Conservation (phyloP, 129 eudicot species). For the Erigeron canadensis region DNA sequence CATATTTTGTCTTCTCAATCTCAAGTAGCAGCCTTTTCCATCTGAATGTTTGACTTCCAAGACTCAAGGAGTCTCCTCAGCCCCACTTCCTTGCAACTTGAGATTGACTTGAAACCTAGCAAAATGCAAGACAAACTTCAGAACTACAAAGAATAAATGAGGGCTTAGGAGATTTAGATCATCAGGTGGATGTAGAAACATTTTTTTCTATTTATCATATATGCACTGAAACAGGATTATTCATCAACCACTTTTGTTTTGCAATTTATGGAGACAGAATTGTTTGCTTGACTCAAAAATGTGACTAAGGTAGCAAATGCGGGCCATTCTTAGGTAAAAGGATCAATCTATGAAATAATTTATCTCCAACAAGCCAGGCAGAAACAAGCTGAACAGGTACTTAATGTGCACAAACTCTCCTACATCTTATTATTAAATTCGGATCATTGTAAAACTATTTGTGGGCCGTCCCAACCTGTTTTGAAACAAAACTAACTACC, state of each 20-base stretch:
- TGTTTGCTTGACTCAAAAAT: not conserved
- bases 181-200: not conserved
- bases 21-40: conserved; percentile 16
- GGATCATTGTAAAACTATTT: not conserved
- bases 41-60: conserved; percentile 17
- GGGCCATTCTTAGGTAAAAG: not conserved
- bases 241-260: not conserved
- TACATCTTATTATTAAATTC: not conserved
- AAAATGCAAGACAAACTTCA: conserved; percentile 15
- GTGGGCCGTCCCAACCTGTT: not conserved
- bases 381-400: not conserved
- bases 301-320: not conserved
- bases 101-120: conserved; percentile 23
- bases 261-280: not conserved
- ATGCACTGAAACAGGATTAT: not conserved
- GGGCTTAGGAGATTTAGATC: not conserved
- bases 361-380: not conserved
- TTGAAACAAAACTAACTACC: not conserved
- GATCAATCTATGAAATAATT: not conserved
- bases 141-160: not conserved
- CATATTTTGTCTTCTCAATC: conserved; percentile 21
- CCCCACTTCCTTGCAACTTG: conserved; percentile 24
- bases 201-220: not conserved
- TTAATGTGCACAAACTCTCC: not conserved
- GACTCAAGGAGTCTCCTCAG: conserved; percentile 4